Base-by-base conservation (phyloP, 2,329 filamentous ascomycete genomes). In the Penicillium freii region DNA sequence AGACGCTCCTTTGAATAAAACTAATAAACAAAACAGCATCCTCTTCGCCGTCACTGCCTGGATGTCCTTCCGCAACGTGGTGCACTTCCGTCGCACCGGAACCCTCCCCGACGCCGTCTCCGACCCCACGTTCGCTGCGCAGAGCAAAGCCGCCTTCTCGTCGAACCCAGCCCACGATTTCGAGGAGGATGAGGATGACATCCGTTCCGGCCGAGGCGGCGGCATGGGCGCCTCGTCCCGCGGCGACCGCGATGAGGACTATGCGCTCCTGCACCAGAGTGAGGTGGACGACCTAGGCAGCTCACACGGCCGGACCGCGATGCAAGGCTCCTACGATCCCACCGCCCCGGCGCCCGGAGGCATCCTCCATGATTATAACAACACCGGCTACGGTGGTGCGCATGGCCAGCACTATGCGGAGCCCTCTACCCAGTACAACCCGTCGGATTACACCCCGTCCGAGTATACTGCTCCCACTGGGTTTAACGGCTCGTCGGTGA, bases 81-180 rank as follows among this genome's bases (percentile, higher is more conserved):
- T 79, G 69, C 78, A 84, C 65, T 85, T 82, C 75, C 80, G 82
- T 61, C 79, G 80, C 61, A 83, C 82, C 46, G 84, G 84, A 58
- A 78, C 79, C 47, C 76, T 84, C 55, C 83, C 83, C 47, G 74
- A 76, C 36, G 69, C 73, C 2, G 69, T 73, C 42, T 73, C 74
- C 8, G 75, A 78, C 44, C 73, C 75, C 4, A 79, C 80, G 42
- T 80, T 82, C 66, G 78, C 80, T 19, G 76, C 76, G n/a, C 77
- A 80, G 58, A 75, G 72, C 57, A 78, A 80, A 60, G 77, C 77
- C 21, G 77, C 75, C 31, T 80, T 80, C 65, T 79, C 77, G 8
- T 77, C 76, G 9, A 80, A 78, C 57, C 75, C 77, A 13, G 74
- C 70, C 33, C 73, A 76, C 36, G 77, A 80, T 57, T 75, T 78